phyloP scores from a whole-genome alignment of 768 basidiomycete species.

The Rhodotorula paludigena region DNA sequence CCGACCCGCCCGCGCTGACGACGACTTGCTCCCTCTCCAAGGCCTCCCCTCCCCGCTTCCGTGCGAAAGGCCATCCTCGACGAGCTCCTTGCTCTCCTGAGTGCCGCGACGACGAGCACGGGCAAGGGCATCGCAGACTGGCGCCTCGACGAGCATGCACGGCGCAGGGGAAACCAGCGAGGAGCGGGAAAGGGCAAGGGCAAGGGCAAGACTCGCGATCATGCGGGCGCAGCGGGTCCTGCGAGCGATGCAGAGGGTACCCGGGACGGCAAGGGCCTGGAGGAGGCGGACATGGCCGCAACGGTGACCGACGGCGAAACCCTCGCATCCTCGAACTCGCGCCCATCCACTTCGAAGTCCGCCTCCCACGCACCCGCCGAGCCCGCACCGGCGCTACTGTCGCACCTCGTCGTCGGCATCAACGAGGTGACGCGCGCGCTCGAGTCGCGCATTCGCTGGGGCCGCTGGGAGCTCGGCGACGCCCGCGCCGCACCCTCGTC shows the following conservation, averaged over 20 bases:
- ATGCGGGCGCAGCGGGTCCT: too few species aligned
- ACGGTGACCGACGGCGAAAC: not conserved
- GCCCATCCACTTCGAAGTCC: not conserved
- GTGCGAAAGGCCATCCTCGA: conserved; percentile 24
- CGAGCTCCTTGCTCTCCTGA: conserved; percentile 17
- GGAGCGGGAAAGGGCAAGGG: not conserved
- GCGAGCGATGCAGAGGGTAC: too few species aligned
- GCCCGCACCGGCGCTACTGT: conserved; percentile 51
- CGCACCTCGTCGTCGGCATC: conserved; percentile 63
- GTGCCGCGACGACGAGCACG: not conserved
- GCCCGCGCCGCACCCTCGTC: not conserved
- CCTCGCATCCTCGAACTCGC: too few species aligned
- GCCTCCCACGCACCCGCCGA: not conserved
- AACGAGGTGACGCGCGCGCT: conserved; percentile 72
- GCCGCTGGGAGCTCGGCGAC: conserved; percentile 36
- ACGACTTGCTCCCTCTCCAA: not conserved
- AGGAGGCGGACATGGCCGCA: too few species aligned
- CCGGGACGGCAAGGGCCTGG: too few species aligned
- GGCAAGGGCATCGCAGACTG: conserved; percentile 18
- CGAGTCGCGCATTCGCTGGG: conserved; percentile 55
- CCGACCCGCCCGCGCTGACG: not conserved
- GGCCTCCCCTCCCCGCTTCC: conserved; percentile 25
- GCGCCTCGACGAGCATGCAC: conserved; percentile 26
- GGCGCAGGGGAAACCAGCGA: conserved; percentile 1
- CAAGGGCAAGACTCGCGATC: too few species aligned